Percentiles rank a stretch among this genome's conserved stretches.
Evolutionary conservation across 2,329 filamentous ascomycete species (phyloP).

Genomic region (Drechslerella dactyloides): DNA sequence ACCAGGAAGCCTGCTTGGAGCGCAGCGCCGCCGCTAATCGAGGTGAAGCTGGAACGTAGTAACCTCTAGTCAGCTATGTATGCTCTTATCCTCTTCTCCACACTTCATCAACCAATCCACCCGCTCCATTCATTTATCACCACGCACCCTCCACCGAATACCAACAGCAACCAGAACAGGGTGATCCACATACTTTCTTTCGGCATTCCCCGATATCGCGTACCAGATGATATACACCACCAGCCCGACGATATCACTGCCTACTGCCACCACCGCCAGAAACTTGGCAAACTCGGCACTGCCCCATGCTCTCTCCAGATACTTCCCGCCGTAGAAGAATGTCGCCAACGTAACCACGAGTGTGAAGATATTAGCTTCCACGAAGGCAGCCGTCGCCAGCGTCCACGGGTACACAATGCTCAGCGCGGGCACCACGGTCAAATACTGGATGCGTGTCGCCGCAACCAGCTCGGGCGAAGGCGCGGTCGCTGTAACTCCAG

Average conservation of each 20-base stretch:
- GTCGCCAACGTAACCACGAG: slow-evolving; percentile 77
- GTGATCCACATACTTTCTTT: slow-evolving; percentile 33
- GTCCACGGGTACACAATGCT: slow-evolving; percentile 94
- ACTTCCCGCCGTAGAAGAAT: slow-evolving; percentile 88
- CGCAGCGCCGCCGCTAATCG: slow-evolving; percentile 85
- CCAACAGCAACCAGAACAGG: too few relatives aligned
- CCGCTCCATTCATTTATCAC: too few relatives aligned
- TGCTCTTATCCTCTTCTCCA: neutral
- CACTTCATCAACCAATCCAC: neutral
- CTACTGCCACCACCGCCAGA: slow-evolving; percentile 75
- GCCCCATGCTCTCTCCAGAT: slow-evolving; percentile 95
- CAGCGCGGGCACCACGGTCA: slow-evolving; percentile 81
- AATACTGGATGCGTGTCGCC: slow-evolving; percentile 75
- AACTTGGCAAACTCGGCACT: slow-evolving; percentile 92
- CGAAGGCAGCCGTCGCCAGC: slow-evolving; percentile 80
- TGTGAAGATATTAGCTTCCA: slow-evolving; percentile 92
- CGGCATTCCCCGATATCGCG: slow-evolving; percentile 22
- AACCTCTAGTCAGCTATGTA: neutral
- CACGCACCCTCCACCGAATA: neutral
- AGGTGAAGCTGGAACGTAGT: slow-evolving; percentile 68
- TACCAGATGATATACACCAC: slow-evolving; percentile 39
- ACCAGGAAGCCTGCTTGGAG: slow-evolving; percentile 93
- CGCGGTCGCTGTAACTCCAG: slow-evolving; percentile 53
- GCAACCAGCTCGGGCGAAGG: slow-evolving; percentile 57
- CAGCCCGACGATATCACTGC: slow-evolving; percentile 64